phyloP scores from a whole-genome alignment of 2,329 filamentous ascomycete species.

The Thermomyces lanuginosus region DNA sequence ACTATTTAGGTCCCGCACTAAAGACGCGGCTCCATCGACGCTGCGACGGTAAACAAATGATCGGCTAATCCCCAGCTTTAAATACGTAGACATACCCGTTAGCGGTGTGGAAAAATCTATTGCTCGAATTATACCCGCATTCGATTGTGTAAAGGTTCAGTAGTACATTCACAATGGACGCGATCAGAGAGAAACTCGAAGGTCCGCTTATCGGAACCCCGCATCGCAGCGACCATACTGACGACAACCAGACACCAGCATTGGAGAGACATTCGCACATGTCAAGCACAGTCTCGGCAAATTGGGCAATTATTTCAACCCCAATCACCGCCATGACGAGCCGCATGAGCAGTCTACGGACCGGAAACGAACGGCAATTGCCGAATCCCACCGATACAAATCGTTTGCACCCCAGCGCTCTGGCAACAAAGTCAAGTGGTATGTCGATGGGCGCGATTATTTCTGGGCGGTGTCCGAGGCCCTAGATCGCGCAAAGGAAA shows the following conservation, averaged over 20 bases:
- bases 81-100: too few relatives aligned
- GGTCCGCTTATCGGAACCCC: background rate
- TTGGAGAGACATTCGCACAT: slow-evolving; percentile 22
- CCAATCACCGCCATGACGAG: slow-evolving; percentile 76
- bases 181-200: slow-evolving; percentile 5
- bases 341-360: slow-evolving; percentile 76
- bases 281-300: slow-evolving; percentile 49
- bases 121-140: too few relatives aligned
- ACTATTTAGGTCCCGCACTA: too few relatives aligned
- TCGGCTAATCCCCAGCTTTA: too few relatives aligned
- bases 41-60: too few relatives aligned
- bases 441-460: slow-evolving; percentile 88
- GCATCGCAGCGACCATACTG: slow-evolving; percentile 10
- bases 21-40: too few relatives aligned
- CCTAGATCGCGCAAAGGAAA: slow-evolving; percentile 67
- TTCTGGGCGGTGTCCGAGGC: slow-evolving; percentile 71
- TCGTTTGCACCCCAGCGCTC: slow-evolving; percentile 80
- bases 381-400: slow-evolving; percentile 62
- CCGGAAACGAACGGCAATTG: slow-evolving; percentile 47
- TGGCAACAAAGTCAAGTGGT: slow-evolving; percentile 86
- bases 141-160: too few relatives aligned
- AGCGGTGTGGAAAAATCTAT: too few relatives aligned
- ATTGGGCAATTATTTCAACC: slow-evolving; percentile 55
- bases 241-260: slow-evolving; percentile 6
- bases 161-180: slow-evolving; percentile 6